Base-by-base conservation (phyloP, 139 green algal species). In the Chlamydomonas incerta region DNA sequence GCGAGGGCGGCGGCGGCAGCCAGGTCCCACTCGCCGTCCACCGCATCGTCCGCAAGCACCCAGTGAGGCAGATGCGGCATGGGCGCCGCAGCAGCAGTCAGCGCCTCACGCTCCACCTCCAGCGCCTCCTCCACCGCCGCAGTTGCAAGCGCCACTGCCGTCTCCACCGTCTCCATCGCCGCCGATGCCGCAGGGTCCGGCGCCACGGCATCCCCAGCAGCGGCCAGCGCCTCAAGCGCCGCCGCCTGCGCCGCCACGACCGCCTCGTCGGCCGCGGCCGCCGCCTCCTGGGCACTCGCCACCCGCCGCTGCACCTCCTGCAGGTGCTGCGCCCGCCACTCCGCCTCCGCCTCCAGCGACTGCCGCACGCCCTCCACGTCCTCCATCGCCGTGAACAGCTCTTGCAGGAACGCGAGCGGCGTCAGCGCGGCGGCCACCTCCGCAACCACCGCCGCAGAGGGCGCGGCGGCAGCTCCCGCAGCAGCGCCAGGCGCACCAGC, bases 391-490 rank as follows among this genome's bases (percentile, higher is more conserved):
- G 46, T 55, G 24, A 81, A 81, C 20, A 81, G 52, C 73, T 81
- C n/a, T 18, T 81, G 73, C 0, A 81, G 73, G 55, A 68, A 81
- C 18, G 70, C 17, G 55, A 81, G 57, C n/a, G 73, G 73, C 73
- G 50, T 33, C 57, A 81, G 29, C 28, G 50, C 47, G 28, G 13
- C 72, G 35, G 29, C 8, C 29, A 80, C 47, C 17, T 52, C 41
- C 8, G 41, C 41, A 5, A 50, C 6, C 41, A 50, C 41, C 41
- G 41, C 41, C 41, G 41, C 6, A 8, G 73, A 31, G 31, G 52
- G 15, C n/a, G 55, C 55, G 26, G 57, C 11, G 23, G 55, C 55
- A 52, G 33, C 73, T 29, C 18, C 55, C 6, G 0, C 34, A 1
- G 34, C 31, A 8, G 41, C 41, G 41, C 6, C 41, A n/a, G 41